Evolutionary conservation across 78 protist species (phyloP), one percentile per base, ranked within the genome.

Genomic region (Salpingoeca rosetta): DNA sequence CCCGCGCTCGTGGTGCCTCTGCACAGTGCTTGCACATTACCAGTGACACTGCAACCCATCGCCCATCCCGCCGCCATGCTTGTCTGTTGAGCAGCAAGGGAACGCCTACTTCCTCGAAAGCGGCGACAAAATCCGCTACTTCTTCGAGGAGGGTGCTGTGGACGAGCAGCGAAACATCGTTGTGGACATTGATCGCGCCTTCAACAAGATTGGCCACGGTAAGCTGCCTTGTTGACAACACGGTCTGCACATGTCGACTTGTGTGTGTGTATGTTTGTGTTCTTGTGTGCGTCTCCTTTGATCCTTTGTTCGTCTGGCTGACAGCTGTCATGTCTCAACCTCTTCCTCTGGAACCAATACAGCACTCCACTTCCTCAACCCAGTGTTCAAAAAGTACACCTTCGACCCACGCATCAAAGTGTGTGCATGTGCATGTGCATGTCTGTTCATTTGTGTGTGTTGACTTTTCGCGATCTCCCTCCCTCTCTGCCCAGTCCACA

Each of bases 151-250:
- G 28, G 93, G 45, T 39, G 90, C 93, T 36, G 25, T 90, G 11
- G 88, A 85, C n/a, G 85, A 86, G 40, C 36, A 3, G 41, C 84
- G 83, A 7, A 82, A 87, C 57, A 65, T 90, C 31, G 80, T 41
- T 10, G 89, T 85, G 1, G 82, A 75, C 40, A 82, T 44, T 36
- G 24, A n/a, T 3, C 81, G 39, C 11, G 80, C 91, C 0, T 81
- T 90, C 38, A 90, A 90, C 85, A 90, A 90, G 65, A 84, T 87
- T 44, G 93, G 93, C 26, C 93, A 90, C 79, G 86, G 72, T 37
- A 75, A 1, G 86, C 45, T n/a, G n/a, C n/a, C n/a, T n/a, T n/a
- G n/a, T n/a, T n/a, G n/a, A n/a, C n/a, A n/a, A n/a, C n/a, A n/a
- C n/a, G n/a, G n/a, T n/a, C n/a, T n/a, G n/a, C n/a, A n/a, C n/a